Evolutionary conservation across 805 yeast genomes (phyloP).

Genomic region (Myxozyma nipponensis): DNA sequence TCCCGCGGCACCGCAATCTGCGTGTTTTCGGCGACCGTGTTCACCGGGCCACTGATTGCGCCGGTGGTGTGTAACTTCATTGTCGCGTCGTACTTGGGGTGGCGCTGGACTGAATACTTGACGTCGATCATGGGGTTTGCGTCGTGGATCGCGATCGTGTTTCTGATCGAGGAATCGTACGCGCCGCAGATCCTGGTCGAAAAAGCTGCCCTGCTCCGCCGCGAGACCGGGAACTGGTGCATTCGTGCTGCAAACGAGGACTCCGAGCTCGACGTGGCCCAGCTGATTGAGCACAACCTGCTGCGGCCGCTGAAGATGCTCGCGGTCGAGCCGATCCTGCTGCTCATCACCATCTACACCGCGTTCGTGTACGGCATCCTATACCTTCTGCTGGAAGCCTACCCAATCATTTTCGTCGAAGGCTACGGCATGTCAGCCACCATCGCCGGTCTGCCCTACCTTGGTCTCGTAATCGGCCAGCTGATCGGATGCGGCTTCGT

Average conservation of each 20-base stretch:
- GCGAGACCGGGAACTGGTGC: constrained; percentile 50
- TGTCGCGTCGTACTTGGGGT: constrained; percentile 48
- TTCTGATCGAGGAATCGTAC: constrained; percentile 62
- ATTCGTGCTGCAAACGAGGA: constrained; percentile 49
- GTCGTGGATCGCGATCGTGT: constrained; percentile 39
- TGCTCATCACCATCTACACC: constrained; percentile 37
- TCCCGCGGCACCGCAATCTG: constrained; percentile 68
- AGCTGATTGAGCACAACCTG: constrained; percentile 39
- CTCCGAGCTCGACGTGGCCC: constrained; percentile 38
- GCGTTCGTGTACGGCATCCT: constrained; percentile 41
- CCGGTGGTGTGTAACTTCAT: constrained; percentile 71
- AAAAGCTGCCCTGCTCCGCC: constrained; percentile 44
- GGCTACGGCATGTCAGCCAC: constrained; percentile 60
- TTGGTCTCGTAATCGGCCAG: constrained; percentile 68
- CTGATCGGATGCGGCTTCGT: constrained; percentile 49
- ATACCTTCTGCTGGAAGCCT: constrained; percentile 38
- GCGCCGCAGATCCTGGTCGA: constrained; percentile 49
- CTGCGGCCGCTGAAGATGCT: constrained; percentile 36
- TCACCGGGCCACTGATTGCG: constrained; percentile 67
- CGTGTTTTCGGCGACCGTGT: constrained; percentile 61
- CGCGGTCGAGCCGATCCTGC: constrained; percentile 38
- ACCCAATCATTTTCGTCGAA: constrained; percentile 40
- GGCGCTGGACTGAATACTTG: constrained; percentile 78
- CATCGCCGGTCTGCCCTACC: constrained; percentile 73
- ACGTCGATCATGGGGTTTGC: constrained; percentile 57